A percentile compares a stretch with the other conserved stretches of the same genome.
These are phyloP conservation scores for Candida schatavii DNA, from an alignment of 805 yeast species.

Conservation along the genomic window DNA sequence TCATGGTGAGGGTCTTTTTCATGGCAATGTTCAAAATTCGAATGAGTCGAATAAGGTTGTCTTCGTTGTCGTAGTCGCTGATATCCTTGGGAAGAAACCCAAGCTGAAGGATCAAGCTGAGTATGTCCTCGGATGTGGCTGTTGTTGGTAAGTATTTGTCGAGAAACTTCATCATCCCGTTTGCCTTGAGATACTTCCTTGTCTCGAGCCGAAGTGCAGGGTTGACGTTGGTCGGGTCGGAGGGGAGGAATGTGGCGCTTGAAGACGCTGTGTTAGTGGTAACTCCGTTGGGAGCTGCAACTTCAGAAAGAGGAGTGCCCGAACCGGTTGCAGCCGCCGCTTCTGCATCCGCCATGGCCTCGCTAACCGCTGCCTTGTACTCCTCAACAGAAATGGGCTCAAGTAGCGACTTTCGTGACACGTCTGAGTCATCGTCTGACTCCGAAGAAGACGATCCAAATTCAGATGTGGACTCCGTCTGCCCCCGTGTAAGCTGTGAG, in stretches of 20 bases:
- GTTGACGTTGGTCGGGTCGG: slow-evolving; percentile 5
- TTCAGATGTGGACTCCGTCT: background rate
- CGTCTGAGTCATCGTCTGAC: slow-evolving; percentile 1
- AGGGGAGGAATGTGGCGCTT: background rate
- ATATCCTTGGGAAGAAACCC: slow-evolving; percentile 52
- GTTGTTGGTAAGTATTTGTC: slow-evolving; percentile 59
- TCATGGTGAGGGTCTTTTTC: slow-evolving; percentile 54
- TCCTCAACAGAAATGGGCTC: slow-evolving; percentile 7
- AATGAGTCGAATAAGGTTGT: slow-evolving; percentile 45
- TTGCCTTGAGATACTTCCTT: slow-evolving; percentile 48
- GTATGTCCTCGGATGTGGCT: slow-evolving; percentile 56
- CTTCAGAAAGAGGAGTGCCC: background rate
- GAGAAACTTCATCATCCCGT: slow-evolving; percentile 61
- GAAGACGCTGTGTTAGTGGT: background rate
- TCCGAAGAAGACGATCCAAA: background rate
- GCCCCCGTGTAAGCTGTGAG: background rate
- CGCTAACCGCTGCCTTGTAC: slow-evolving; percentile 4
- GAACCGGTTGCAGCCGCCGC: background rate
- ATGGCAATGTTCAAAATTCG: slow-evolving; percentile 61
- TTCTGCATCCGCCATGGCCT: background rate
- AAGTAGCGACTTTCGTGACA: background rate
- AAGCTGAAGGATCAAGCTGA: slow-evolving; percentile 54
- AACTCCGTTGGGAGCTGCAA: background rate
- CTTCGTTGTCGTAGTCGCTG: slow-evolving; percentile 35
- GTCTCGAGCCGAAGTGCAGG: slow-evolving; percentile 21